Conservation (phyloP, 345 rosid species). For the Turnera subulata region DNA sequence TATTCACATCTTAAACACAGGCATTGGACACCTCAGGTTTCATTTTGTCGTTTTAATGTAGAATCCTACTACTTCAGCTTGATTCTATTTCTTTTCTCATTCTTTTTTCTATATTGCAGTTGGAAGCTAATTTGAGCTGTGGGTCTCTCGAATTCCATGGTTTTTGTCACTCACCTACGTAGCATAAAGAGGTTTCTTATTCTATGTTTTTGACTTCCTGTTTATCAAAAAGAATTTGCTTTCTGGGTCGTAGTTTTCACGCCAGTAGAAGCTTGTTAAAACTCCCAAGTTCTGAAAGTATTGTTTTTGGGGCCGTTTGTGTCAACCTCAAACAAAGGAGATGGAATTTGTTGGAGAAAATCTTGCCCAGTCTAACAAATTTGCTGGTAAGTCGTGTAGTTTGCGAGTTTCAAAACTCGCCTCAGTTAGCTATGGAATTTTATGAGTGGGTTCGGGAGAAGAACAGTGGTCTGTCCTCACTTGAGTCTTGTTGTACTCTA, state of each 20-base stretch:
- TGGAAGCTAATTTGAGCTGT: not conserved
- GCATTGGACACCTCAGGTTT: no score
- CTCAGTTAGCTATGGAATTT: slow-evolving; percentile 54
- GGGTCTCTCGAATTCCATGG: no score
- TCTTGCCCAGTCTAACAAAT: slow-evolving; percentile 39
- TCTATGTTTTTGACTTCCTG: slow-evolving; percentile 29
- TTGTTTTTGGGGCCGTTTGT: slow-evolving; percentile 50
- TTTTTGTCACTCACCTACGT: no score
- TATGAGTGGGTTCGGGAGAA: slow-evolving; percentile 44
- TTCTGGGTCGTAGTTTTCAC: slow-evolving; percentile 40
- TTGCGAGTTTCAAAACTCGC: slow-evolving; percentile 46
- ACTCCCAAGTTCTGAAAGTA: slow-evolving; percentile 37
- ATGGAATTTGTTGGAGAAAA: slow-evolving; percentile 53
- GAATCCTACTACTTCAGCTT: no score
- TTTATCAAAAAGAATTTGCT: slow-evolving; percentile 25
- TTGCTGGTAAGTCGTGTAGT: slow-evolving; percentile 42
- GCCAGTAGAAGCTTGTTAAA: slow-evolving; percentile 32
- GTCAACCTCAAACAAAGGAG: slow-evolving; percentile 51
- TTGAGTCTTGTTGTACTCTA: slow-evolving; percentile 43
- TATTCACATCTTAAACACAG: no score
- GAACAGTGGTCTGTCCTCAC: slow-evolving; percentile 20
- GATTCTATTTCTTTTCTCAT: no score
- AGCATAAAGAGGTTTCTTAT: not conserved
- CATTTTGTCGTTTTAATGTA: no score
- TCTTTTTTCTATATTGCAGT: slow-evolving; percentile 5